These are phyloP conservation scores for Talaromyces sp. DNA, from an alignment of 2,329 filamentous ascomycete genomes.

Conservation along the genomic window DNA sequence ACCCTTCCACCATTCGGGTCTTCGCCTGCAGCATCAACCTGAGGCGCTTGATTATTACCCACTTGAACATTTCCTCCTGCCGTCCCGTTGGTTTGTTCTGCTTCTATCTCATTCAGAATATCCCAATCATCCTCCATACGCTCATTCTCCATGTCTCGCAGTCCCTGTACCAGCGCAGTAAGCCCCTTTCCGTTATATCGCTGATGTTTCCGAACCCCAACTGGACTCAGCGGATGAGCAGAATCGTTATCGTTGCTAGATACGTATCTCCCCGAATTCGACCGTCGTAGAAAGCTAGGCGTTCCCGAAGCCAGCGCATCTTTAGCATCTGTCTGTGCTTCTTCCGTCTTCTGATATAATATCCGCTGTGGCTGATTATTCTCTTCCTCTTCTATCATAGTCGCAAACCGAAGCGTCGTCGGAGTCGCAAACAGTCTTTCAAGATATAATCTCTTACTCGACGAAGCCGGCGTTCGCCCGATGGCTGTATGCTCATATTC, in stretches of 20 bases:
- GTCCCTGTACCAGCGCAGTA: constrained; percentile 39
- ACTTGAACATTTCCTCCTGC: constrained; percentile 31
- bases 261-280: constrained; percentile 33
- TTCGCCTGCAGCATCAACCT: constrained; percentile 11
- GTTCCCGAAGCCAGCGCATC: constrained; percentile 35
- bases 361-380: constrained; percentile 18
- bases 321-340: constrained; percentile 12
- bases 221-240: constrained; percentile 35
- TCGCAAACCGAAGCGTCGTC: constrained; percentile 44
- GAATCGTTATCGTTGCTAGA: constrained; percentile 9
- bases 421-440: constrained; percentile 49
- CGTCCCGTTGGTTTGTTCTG: constrained; percentile 32
- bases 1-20: constrained; percentile 20
- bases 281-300: constrained; percentile 41
- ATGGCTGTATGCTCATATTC: constrained; percentile 20
- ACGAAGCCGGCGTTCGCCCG: constrained; percentile 43
- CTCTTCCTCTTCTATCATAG: constrained; percentile 39
- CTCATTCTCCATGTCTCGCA: constrained; percentile 44
- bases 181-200: constrained; percentile 42
- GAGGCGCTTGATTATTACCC: constrained; percentile 37
- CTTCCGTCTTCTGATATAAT: constrained; percentile 1
- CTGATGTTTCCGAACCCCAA: constrained; percentile 37
- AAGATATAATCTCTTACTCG: constrained; percentile 46
- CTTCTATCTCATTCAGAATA: constrained; percentile 46
- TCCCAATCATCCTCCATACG: constrained; percentile 45